Base-by-base conservation (phyloP, 2,329 filamentous ascomycete species). In the Massarina eburnea region DNA sequence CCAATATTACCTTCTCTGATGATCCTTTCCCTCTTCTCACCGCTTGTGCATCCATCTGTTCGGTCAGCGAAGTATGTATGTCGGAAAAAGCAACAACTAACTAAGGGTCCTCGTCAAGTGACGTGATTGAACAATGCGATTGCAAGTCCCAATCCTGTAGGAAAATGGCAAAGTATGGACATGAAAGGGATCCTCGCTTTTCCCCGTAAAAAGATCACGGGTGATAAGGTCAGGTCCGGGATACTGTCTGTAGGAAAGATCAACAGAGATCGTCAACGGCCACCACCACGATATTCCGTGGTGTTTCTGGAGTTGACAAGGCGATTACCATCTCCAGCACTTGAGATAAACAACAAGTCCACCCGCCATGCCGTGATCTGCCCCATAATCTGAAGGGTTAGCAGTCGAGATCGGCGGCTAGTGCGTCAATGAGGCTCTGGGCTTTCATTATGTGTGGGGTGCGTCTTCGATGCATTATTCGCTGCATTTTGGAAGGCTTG, bases 251-350 rank as follows among this genome's bases (percentile, higher is more conserved):
- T 12, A 22, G 40, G 30, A 22, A 36, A 36, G 40, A 42, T 42
- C 32, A 42, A 27, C 40, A 24, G 9, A 30, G 15, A 42, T 42
- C 32, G 40, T 26, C 39, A 33, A 32, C 17, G 15, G n/a, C 29
- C 9, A 19, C 21, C 15, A 36, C 17, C 40, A 35, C 20, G 19
- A 15, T 26, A 15, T 35, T n/a, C 18, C n/a, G 20, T 7, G 14
- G 12, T 17, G n/a, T 9, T 9, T 41, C 24, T 41, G 19, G 29
- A n/a, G 21, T 26, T 8, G 20, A 18, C 9, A 30, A 33, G 19
- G 14, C 4, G 32, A 21, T 7, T 17, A 8, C 26, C 29, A 15
- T 34, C 20, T 15, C 17, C 26, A 26, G 18, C 20, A 26, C 24
- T 26, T 26, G 24, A 26, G 24, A n/a, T n/a, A n/a, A n/a, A n/a